phyloP scores from a whole-genome alignment of 2,329 filamentous ascomycete species.

The Talaromyces amestolkiae region DNA sequence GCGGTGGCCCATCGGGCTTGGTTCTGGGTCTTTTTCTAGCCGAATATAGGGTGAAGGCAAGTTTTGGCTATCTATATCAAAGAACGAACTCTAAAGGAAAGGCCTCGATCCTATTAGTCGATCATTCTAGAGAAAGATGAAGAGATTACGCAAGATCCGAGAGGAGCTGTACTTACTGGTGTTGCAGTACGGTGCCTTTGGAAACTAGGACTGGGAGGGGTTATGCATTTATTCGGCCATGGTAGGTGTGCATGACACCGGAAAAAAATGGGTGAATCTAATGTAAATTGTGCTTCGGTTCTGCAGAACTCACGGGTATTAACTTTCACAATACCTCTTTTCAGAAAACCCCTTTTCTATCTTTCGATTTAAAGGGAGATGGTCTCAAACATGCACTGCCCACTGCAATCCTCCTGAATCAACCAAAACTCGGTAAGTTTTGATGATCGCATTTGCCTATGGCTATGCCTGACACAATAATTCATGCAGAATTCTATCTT shows the following conservation, averaged over 20 bases:
- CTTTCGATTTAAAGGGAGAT: not conserved
- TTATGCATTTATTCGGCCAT: not conserved
- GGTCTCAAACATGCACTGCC: conserved; percentile 2
- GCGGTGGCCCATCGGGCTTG: not conserved
- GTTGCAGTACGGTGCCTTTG: not conserved
- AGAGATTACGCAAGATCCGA: not conserved
- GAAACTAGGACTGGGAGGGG: not conserved
- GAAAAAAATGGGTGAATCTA: not conserved
- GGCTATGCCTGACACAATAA: not conserved
- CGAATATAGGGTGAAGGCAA: not conserved
- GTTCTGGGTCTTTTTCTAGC: not conserved
- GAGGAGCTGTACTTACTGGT: not conserved
- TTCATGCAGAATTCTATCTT: conserved; percentile 1
- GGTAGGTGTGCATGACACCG: not conserved
- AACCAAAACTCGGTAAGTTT: conserved; percentile 8
- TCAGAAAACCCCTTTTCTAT: not conserved
- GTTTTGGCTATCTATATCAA: not conserved
- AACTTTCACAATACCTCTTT: not conserved
- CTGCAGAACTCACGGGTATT: not conserved
- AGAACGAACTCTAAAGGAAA: not conserved
- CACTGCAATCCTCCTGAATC: conserved; percentile 5
- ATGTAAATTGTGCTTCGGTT: not conserved
- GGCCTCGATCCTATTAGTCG: not conserved
- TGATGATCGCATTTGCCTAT: too few relatives aligned
- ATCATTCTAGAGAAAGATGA: not conserved